Percentiles rank a stretch among this genome's conserved stretches.
Evolutionary conservation across 1,284 basidiomycete species (phyloP).

Genomic region (Rhodotorula sp.): DNA sequence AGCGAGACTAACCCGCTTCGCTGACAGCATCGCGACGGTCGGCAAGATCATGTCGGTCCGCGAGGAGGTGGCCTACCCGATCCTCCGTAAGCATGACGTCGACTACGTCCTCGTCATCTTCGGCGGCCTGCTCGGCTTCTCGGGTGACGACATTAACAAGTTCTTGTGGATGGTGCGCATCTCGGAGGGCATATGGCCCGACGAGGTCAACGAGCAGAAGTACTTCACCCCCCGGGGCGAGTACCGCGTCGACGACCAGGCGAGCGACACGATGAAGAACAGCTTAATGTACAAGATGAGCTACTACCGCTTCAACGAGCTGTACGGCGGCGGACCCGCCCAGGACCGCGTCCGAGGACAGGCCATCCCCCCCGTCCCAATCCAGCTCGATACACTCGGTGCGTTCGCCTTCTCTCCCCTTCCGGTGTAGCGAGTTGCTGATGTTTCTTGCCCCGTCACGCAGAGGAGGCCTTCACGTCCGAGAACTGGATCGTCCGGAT

Average conservation of each 20-base stretch:
- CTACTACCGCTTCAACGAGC: slow-evolving; percentile 84
- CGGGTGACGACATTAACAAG: slow-evolving; percentile 99
- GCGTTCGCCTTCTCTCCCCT: slow-evolving; percentile 45
- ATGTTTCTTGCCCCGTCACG: background rate
- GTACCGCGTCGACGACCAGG: slow-evolving; percentile 86
- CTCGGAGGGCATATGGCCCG: slow-evolving; percentile 97
- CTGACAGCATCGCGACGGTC: slow-evolving; percentile 88
- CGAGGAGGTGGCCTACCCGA: slow-evolving; percentile 95
- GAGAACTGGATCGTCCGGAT: slow-evolving; percentile 99
- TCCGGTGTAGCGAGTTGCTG: background rate
- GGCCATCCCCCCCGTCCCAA: slow-evolving; percentile 68
- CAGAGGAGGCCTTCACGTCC: slow-evolving; percentile 92
- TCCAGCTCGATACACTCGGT: slow-evolving; percentile 83
- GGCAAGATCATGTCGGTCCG: slow-evolving; percentile 94
- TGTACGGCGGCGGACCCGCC: slow-evolving; percentile 73
- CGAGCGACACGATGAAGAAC: slow-evolving; percentile 87
- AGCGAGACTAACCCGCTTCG: slow-evolving; percentile 24
- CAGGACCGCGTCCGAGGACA: slow-evolving; percentile 82
- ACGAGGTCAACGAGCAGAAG: slow-evolving; percentile 90
- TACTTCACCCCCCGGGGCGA: slow-evolving; percentile 95
- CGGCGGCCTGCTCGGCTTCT: slow-evolving; percentile 93
- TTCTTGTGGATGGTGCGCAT: slow-evolving; percentile 80
- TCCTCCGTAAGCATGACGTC: slow-evolving; percentile 94
- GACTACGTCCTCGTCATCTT: slow-evolving; percentile 98
- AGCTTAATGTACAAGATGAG: slow-evolving; percentile 87